Evolutionary conservation across 1,284 basidiomycete genomes (phyloP), one percentile per base, ranked within the genome.

Genomic region (Papiliotrema laurentii): DNA sequence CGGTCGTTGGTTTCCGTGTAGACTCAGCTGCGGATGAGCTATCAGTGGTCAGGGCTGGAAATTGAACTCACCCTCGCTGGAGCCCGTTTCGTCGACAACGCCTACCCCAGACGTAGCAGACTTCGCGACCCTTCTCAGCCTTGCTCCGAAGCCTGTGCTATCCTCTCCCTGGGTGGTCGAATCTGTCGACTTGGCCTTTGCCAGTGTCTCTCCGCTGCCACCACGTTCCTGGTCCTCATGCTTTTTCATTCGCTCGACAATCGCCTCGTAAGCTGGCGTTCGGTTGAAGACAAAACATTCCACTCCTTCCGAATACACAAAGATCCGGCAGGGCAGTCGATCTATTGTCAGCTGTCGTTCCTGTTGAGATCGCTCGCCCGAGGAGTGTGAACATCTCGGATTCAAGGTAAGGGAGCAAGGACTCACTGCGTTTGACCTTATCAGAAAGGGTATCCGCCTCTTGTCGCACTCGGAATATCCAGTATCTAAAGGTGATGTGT

Each of bases 281-380:
- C 84, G 78, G 70, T 96, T 97, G 73, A 89, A 94, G 41, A 94
- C 69, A 70, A 89, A 89, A 83, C 86, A 89, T 71, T 97, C 89
- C 31, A 91, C 77, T 19, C 92, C 92, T 58, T 92, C 82, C 4
- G 87, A 64, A 6, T 83, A 83, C 24, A 90, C 68, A 45, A 86
- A 83, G 34, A 94, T 81, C 37, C 91, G 84, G 63, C 89, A 91
- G 30, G 83, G 81, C 33, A 82, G 75, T 24, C 80, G 69, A 16
- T 61, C 68, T 71, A 40, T 28, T 19, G n/a, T 14, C n/a, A 21
- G 18, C 30, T 10, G n/a, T n/a, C n/a, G n/a, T n/a, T n/a, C n/a
- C n/a, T n/a, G n/a, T n/a, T n/a, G n/a, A n/a, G n/a, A n/a, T n/a
- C n/a, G n/a, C n/a, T n/a, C n/a, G n/a, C n/a, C n/a, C n/a, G n/a